Evolutionary conservation across 495 filamentous ascomycete species (phyloP).

Genomic region (Penicillium egyptiacum): DNA sequence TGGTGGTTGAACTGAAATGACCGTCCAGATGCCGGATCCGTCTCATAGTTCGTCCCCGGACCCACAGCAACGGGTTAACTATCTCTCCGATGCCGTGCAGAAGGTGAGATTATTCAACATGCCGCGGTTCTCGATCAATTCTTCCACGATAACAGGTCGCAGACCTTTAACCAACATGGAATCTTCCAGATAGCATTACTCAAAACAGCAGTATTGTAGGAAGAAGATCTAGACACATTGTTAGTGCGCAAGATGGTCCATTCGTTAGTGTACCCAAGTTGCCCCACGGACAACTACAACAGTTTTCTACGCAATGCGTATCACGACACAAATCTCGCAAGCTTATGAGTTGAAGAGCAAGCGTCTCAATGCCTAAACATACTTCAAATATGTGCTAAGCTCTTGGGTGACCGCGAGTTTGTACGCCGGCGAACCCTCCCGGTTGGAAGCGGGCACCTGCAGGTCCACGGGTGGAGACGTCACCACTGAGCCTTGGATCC

Average conservation of each 20-base stretch:
- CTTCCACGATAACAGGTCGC: neutral
- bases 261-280: neutral
- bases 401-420: neutral
- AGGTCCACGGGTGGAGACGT: neutral
- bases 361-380: neutral
- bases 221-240: neutral
- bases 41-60: neutral
- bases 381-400: too few species aligned
- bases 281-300: too few species aligned
- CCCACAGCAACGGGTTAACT: conserved; percentile 5
- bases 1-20: neutral
- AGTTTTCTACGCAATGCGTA: neutral
- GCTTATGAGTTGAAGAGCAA: neutral
- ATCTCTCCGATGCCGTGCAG: neutral
- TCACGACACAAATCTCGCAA: neutral
- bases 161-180: neutral
- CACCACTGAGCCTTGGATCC: neutral
- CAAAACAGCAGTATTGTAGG: too few species aligned
- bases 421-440: neutral
- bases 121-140: neutral
- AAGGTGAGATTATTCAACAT: neutral
- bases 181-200: neutral
- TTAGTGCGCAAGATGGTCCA: neutral
- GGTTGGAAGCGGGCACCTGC: neutral
- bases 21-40: neutral